A percentile compares a stretch with the other conserved stretches of the same genome.
These are phyloP conservation scores for Blastobotrys raffinosifermentans DNA, from an alignment of 1,139 yeast genomes.

Conservation along the genomic window DNA sequence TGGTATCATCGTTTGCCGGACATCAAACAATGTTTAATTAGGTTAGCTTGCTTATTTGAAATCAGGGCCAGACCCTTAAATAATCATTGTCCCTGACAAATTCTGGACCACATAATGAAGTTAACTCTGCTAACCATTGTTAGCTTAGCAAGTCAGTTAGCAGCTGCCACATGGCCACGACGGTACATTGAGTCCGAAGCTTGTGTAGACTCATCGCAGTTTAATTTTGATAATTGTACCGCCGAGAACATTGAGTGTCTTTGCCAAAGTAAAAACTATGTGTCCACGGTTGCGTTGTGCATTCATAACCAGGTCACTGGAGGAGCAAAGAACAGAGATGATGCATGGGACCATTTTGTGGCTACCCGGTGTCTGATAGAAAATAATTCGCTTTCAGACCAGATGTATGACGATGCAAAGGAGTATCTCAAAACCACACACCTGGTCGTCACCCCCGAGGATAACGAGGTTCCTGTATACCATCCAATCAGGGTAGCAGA, in stretches of 20 bases:
- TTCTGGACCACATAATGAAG: too few species aligned
- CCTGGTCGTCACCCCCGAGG: slow-evolving; percentile 10
- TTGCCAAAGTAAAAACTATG: slow-evolving; percentile 27
- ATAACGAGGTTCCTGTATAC: slow-evolving; percentile 7
- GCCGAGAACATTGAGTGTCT: slow-evolving; percentile 29
- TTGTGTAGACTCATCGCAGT: slow-evolving; percentile 27
- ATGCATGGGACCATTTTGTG: slow-evolving; percentile 31
- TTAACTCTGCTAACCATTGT: too few species aligned
- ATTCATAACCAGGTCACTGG: slow-evolving; percentile 16
- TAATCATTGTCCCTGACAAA: too few species aligned
- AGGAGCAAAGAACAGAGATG: slow-evolving; percentile 20
- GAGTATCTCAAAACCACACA: slow-evolving; percentile 14
- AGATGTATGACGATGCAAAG: slow-evolving; percentile 21
- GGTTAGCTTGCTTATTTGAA: too few species aligned
- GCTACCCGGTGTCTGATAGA: slow-evolving; percentile 24
- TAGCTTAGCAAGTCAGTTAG: too few species aligned
- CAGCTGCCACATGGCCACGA: slow-evolving; percentile 29
- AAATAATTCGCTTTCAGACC: slow-evolving; percentile 19
- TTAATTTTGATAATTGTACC: slow-evolving; percentile 25
- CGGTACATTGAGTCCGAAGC: slow-evolving; percentile 31
- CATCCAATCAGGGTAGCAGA: slow-evolving; percentile 9
- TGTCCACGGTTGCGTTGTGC: slow-evolving; percentile 29
- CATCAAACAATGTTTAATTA: too few species aligned
- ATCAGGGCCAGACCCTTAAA: too few species aligned
- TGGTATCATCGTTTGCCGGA: too few species aligned